Evolutionary conservation across 768 basidiomycete genomes (phyloP).

Genomic region (Calocera cornea): DNA sequence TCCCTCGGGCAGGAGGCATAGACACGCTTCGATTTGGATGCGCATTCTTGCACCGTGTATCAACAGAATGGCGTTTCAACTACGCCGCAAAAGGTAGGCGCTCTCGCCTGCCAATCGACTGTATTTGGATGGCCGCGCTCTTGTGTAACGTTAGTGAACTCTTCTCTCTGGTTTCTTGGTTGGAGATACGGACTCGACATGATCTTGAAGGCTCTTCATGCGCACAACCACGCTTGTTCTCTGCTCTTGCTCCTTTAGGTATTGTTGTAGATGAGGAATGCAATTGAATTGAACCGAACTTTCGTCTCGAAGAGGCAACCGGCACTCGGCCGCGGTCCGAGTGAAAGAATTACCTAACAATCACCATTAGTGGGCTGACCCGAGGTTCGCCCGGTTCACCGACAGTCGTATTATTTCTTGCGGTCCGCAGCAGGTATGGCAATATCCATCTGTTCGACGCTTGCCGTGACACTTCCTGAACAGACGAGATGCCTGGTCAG

Average conservation of each 20-base stretch:
- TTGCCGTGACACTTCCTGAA: background rate
- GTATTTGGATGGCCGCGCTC: background rate
- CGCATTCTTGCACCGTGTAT: background rate
- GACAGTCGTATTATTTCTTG: background rate
- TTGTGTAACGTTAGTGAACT: background rate
- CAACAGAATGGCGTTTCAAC: background rate
- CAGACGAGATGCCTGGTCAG: background rate
- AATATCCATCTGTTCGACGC: background rate
- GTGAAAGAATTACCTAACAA: background rate
- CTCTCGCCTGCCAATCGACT: background rate
- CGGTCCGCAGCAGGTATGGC: background rate
- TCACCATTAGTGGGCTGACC: background rate
- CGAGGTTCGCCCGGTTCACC: background rate
- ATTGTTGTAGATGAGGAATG: background rate
- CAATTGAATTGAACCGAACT: background rate
- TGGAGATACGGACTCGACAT: conserved; percentile 3
- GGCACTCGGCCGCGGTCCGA: background rate
- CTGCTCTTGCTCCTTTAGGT: background rate
- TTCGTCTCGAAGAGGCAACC: background rate
- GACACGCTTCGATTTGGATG: background rate
- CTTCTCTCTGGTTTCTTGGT: background rate
- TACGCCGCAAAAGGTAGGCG: background rate
- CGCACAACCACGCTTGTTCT: background rate
- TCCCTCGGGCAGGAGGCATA: background rate
- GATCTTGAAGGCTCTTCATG: background rate